Evolutionary conservation across 805 yeast species (phyloP).

Genomic region (Kazachstania viticola): DNA sequence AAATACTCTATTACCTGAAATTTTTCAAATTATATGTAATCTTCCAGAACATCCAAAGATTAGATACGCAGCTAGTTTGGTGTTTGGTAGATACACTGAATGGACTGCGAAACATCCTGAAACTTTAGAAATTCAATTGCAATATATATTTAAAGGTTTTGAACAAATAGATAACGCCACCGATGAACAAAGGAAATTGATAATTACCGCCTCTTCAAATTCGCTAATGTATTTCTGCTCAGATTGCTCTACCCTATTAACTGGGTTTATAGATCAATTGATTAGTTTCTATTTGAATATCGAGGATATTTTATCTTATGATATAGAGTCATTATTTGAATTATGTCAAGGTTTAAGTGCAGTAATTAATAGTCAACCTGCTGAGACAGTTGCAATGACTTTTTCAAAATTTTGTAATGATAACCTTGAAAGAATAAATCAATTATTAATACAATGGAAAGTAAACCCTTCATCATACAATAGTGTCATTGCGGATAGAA

Average conservation of each 20-base stretch:
- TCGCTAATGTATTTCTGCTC: slow-evolving; percentile 91
- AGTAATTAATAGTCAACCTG: slow-evolving; percentile 53
- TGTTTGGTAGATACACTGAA: slow-evolving; percentile 89
- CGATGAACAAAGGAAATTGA: slow-evolving; percentile 27
- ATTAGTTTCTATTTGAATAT: slow-evolving; percentile 58
- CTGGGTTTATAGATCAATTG: slow-evolving; percentile 61
- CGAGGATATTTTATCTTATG: slow-evolving; percentile 35
- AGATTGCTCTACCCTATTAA: slow-evolving; percentile 65
- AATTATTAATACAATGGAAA: slow-evolving; percentile 16
- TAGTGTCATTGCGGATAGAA: slow-evolving; percentile 52
- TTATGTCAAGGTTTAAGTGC: slow-evolving; percentile 85
- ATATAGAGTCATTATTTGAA: slow-evolving; percentile 60
- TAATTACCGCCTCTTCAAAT: slow-evolving; percentile 78
- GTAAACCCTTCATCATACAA: slow-evolving; percentile 24
- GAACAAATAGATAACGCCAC: slow-evolving; percentile 11
- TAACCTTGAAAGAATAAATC: slow-evolving; percentile 26
- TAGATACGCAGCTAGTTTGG: slow-evolving; percentile 85
- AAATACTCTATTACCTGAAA: slow-evolving; percentile 55
- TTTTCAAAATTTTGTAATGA: slow-evolving; percentile 58
- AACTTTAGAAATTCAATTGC: slow-evolving; percentile 67
- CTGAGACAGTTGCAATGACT: slow-evolving; percentile 41
- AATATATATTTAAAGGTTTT: slow-evolving; percentile 74
- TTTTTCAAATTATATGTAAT: slow-evolving; percentile 40
- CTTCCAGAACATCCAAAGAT: slow-evolving; percentile 80
- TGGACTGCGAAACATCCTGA: slow-evolving; percentile 89